phyloP scores from a whole-genome alignment of 805 yeast species.

The Metschnikowia anglica region DNA sequence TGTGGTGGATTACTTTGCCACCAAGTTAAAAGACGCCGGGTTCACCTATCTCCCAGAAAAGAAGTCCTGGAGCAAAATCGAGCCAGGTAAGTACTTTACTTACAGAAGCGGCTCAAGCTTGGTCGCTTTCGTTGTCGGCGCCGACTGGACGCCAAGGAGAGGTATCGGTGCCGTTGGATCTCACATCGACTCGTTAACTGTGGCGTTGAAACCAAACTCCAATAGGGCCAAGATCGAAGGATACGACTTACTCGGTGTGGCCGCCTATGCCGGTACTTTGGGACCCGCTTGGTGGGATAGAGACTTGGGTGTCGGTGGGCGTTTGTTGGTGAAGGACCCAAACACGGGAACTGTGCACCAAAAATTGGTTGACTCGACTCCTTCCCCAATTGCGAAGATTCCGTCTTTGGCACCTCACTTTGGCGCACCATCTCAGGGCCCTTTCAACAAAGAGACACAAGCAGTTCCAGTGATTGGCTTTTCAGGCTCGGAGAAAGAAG shows the following conservation, averaged over 20 bases:
- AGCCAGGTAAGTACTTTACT: slow-evolving; percentile 63
- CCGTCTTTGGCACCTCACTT: slow-evolving; percentile 89
- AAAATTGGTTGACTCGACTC: slow-evolving; percentile 55
- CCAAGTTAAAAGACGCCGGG: slow-evolving; percentile 54
- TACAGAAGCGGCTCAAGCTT: slow-evolving; percentile 66
- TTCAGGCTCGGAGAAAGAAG: slow-evolving; percentile 36
- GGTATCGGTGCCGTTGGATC: slow-evolving; percentile 72
- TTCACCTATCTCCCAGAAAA: slow-evolving; percentile 67
- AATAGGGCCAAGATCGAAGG: slow-evolving; percentile 64
- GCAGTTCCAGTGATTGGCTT: slow-evolving; percentile 78
- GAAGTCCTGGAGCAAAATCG: slow-evolving; percentile 46
- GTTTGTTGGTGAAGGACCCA: slow-evolving; percentile 51
- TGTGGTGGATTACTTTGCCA: slow-evolving; percentile 54
- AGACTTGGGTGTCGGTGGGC: slow-evolving; percentile 83
- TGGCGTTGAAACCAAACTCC: slow-evolving; percentile 70
- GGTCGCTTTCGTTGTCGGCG: slow-evolving; percentile 69
- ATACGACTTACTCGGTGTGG: slow-evolving; percentile 75
- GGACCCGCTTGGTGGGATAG: slow-evolving; percentile 75
- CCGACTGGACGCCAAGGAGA: slow-evolving; percentile 58
- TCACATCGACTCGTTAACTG: slow-evolving; percentile 75
- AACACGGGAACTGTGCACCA: slow-evolving; percentile 36
- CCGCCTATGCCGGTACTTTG: slow-evolving; percentile 78
- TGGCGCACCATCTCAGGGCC: slow-evolving; percentile 65
- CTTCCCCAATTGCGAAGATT: slow-evolving; percentile 72
- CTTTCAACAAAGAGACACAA: slow-evolving; percentile 74